Base-by-base conservation (phyloP, 805 yeast species). In the Ogataea minuta region DNA sequence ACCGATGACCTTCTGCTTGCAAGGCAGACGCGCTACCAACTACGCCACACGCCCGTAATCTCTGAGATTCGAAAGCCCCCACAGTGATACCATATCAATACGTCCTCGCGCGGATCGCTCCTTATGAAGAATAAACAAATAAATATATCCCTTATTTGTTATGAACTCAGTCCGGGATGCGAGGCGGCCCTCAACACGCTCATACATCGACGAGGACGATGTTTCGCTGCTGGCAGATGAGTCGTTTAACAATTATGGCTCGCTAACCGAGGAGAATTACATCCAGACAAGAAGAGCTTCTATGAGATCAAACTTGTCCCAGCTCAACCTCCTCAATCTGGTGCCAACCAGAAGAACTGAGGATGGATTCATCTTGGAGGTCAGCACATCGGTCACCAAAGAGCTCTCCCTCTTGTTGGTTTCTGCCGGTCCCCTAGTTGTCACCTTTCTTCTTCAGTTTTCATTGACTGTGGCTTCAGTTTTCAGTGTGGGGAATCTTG, bases 1-100 rank as follows among this genome's bases (percentile, higher is more conserved):
- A 79, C 84, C 83, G 71, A 68, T 73, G 84, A 77, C 84, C 84
- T 79, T 71, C 71, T 69, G 75, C 84, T 74, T 78, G 84, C 84
- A 76, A 77, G 79, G 84, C 79, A 71, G 70, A 71, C 83, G 84
- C 83, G 82, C 83, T 78, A 78, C 84, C 84, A 77, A 77, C 84
- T 78, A 74, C 83, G 83, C 84, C 81, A 78, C 80, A 74, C 80
- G 83, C 84, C 84, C 82, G 8, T 10, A 19, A 24, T 27, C 15
- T 26, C 25, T 12, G 10, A 20, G 31, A 11, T 36, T 25, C 14
- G 12, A 12, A 24, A 23, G 16, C 12, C 12, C 11, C 13, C 9
- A 9, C n/a, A 9, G 5, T 27, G 11, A 9, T 23, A 31, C 15
- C 23, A 5, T 6, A 29, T 14, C 6, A 28, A 6, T n/a, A 13